These are phyloP conservation scores for Boletus vinaceobasis DNA, from an alignment of 768 basidiomycete species.

Conservation along the genomic window DNA sequence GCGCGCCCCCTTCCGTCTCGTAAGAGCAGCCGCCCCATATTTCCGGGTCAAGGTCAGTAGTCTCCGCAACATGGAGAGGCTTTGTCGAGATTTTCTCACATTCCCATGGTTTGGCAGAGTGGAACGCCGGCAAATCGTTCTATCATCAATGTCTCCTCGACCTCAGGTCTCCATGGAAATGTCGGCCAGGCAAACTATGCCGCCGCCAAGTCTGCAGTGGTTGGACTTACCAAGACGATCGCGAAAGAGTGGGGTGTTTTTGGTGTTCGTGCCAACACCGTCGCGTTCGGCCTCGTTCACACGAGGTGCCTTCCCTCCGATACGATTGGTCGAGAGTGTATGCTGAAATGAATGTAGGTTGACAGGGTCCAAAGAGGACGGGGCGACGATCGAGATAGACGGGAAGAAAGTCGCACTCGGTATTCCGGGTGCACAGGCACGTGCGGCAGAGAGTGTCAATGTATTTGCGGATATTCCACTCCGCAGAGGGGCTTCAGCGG, in stretches of 20 bases:
- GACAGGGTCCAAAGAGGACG: constrained; percentile 76
- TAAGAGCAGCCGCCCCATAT: constrained; percentile 81
- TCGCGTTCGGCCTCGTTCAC: constrained; percentile 75
- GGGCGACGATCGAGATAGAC: constrained; percentile 70
- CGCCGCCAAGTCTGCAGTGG: constrained; percentile 72
- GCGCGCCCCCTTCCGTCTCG: constrained; percentile 80
- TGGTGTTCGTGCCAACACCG: constrained; percentile 77
- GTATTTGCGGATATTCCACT: constrained; percentile 58
- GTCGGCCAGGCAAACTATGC: constrained; percentile 85
- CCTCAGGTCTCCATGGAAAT: constrained; percentile 81
- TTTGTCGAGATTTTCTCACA: background rate
- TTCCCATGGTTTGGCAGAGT: constrained; percentile 33
- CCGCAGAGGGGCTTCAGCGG: constrained; percentile 59
- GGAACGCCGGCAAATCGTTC: constrained; percentile 64
- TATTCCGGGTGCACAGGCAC: constrained; percentile 55
- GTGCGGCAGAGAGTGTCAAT: constrained; percentile 38
- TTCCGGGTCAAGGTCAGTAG: constrained; percentile 66
- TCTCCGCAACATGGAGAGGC: background rate
- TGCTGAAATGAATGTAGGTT: constrained; percentile 41
- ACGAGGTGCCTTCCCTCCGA: constrained; percentile 50
- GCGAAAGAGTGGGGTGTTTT: constrained; percentile 86
- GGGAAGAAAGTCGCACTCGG: constrained; percentile 84
- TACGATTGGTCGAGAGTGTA: background rate
- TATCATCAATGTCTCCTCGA: constrained; percentile 80
- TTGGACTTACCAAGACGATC: constrained; percentile 81